A percentile compares a stretch with the other conserved stretches of the same genome.
These are phyloP conservation scores for Cyberlindnera galapagoensis DNA, from an alignment of 805 yeast species.

Conservation along the genomic window DNA sequence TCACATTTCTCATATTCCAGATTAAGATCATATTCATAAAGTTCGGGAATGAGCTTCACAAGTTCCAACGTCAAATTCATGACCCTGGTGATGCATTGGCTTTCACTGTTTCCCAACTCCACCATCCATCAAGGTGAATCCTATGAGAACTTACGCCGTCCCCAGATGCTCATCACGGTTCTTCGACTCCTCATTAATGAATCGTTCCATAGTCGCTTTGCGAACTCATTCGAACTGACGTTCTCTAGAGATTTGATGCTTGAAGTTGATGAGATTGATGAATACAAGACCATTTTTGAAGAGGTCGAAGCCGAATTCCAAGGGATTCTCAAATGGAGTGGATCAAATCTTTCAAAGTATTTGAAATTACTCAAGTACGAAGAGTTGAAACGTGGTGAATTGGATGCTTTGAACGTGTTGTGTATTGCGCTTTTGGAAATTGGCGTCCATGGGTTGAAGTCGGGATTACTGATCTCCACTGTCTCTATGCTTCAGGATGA, in stretches of 20 bases:
- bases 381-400: conserved; percentile 7
- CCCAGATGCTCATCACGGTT: conserved; percentile 19
- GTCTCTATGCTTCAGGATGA: conserved; percentile 10
- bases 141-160: conserved; percentile 16
- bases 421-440: conserved; percentile 16
- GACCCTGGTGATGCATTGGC: conserved; percentile 11
- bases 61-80: conserved; percentile 4
- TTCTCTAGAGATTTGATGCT: not conserved
- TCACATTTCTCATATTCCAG: no score
- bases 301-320: conserved; percentile 3
- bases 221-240: no score
- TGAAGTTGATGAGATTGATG: not conserved
- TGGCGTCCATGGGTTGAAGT: conserved; percentile 16
- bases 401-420: conserved; percentile 7
- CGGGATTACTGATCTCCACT: conserved; percentile 8
- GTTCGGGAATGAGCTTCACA: conserved; percentile 1
- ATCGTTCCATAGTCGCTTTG: no score
- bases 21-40: no score
- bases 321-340: conserved; percentile 3
- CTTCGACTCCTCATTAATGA: conserved; percentile 4
- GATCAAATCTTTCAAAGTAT: conserved; percentile 8
- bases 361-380: conserved; percentile 6
- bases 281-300: conserved; percentile 5
- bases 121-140: conserved; percentile 7
- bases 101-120: conserved; percentile 9